Conservation (phyloP, 2,329 filamentous ascomycete species). For the Aaosphaeria pasadenensis region DNA sequence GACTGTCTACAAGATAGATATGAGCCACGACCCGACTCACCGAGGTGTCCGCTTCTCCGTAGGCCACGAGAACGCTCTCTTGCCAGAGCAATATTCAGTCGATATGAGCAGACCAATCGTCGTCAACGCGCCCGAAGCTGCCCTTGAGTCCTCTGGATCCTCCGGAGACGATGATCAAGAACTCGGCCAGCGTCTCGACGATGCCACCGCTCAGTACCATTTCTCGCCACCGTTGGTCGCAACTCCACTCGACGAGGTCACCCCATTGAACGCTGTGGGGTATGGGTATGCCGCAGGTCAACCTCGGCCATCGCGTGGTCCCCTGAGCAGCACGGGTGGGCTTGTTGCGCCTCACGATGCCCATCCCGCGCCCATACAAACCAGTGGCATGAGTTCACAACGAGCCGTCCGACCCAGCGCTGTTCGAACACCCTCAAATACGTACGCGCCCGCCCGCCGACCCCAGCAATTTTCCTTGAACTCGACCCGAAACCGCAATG, state of each 20-base stretch:
- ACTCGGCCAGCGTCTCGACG: constrained; percentile 45
- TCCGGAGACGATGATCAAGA: constrained; percentile 45
- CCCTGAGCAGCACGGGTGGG: constrained; percentile 10
- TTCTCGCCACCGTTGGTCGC: constrained; percentile 38
- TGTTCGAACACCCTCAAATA: constrained; percentile 48
- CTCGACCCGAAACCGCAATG: constrained; percentile 47
- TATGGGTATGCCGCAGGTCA: constrained; percentile 22
- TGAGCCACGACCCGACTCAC: constrained; percentile 15
- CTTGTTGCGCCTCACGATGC: constrained; percentile 21
- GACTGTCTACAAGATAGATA: constrained; percentile 3
- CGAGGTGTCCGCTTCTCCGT: constrained; percentile 28
- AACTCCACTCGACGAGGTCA: constrained; percentile 31
- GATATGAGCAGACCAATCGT: constrained; percentile 28
- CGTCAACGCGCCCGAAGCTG: constrained; percentile 23
- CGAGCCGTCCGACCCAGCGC: constrained; percentile 38
- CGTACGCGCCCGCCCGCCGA: constrained; percentile 48
- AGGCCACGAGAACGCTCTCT: constrained; percentile 16
- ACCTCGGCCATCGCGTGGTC: constrained; percentile 8
- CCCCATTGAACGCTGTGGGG: constrained; percentile 24
- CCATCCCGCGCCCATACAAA: constrained; percentile 22
- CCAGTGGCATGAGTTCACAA: constrained; percentile 18
- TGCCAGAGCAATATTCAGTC: constrained; percentile 13
- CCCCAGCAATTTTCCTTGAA: constrained; percentile 48
- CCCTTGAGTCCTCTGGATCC: constrained; percentile 48
- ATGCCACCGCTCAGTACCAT: constrained; percentile 30